A percentile compares a stretch with the other conserved stretches of the same genome.
These are phyloP conservation scores for Actinomortierella wolfii DNA, from an alignment of 371 early-diverging fungal genomes.

Conservation along the genomic window DNA sequence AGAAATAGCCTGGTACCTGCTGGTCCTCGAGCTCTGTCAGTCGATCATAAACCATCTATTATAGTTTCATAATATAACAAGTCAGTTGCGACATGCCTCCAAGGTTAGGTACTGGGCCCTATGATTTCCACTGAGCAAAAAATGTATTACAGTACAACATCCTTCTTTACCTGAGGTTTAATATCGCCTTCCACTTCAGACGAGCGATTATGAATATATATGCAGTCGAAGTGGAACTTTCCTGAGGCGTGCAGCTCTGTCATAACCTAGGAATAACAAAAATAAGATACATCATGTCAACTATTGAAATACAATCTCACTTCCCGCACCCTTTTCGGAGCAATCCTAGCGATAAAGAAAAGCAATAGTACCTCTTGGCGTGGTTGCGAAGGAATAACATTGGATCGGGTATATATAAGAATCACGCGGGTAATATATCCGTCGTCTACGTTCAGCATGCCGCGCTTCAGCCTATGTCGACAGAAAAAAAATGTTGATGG, in stretches of 20 bases:
- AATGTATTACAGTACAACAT: neutral
- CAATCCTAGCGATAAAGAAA: neutral
- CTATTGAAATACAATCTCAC: neutral
- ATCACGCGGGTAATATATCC: slow-evolving; percentile 42
- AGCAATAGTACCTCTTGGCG: slow-evolving; percentile 20
- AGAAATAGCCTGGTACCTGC: slow-evolving; percentile 32
- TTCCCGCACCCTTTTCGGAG: neutral
- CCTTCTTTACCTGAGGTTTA: slow-evolving; percentile 33
- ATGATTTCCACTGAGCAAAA: neutral
- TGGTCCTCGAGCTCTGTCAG: slow-evolving; percentile 38
- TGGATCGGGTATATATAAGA: slow-evolving; percentile 48
- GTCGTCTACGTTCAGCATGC: slow-evolving; percentile 13
- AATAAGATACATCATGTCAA: neutral
- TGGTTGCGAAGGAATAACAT: slow-evolving; percentile 28
- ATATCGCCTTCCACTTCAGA: slow-evolving; percentile 21
- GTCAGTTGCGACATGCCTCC: too few species aligned
- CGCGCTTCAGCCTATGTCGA: slow-evolving; percentile 15
- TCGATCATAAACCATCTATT: slow-evolving; percentile 47
- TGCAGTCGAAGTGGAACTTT: slow-evolving; percentile 34
- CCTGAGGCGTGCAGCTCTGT: slow-evolving; percentile 11
- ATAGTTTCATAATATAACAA: neutral
- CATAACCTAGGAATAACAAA: slow-evolving; percentile 10
- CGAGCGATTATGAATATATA: slow-evolving; percentile 51
- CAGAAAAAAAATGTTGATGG: too few species aligned
- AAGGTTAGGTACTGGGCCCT: too few species aligned